Evolutionary conservation across 2,329 filamentous ascomycete genomes (phyloP).

Genomic region (Hirsutella rhossiliensis): DNA sequence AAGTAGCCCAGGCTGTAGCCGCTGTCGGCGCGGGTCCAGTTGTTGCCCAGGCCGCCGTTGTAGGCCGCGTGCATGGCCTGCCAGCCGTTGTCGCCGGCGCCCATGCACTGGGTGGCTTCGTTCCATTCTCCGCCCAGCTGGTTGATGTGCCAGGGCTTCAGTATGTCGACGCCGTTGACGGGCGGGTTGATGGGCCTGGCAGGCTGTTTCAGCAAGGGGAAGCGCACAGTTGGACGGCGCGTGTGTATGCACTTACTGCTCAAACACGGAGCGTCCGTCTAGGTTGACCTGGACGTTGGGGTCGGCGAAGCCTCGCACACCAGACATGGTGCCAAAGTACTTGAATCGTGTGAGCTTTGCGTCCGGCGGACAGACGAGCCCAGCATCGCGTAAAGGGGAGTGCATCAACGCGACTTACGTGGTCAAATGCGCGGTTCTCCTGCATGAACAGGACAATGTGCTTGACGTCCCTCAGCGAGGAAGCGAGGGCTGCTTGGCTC

Average conservation of each 20-base stretch:
- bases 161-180: slow-evolving; percentile 26
- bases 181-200: slow-evolving; percentile 14
- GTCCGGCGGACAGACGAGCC: neutral
- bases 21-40: slow-evolving; percentile 26
- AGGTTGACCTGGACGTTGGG: slow-evolving; percentile 13
- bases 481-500: slow-evolving; percentile 13
- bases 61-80: slow-evolving; percentile 36
- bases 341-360: slow-evolving; percentile 10
- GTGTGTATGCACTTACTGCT: slow-evolving; percentile 28
- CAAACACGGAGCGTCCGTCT: slow-evolving; percentile 30
- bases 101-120: slow-evolving; percentile 38
- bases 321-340: slow-evolving; percentile 43
- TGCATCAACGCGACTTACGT: too few relatives aligned
- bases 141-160: slow-evolving; percentile 38
- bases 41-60: slow-evolving; percentile 35
- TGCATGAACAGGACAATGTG: slow-evolving; percentile 49
- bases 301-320: slow-evolving; percentile 41
- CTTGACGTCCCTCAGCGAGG: slow-evolving; percentile 36
- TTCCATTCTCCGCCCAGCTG: slow-evolving; percentile 32
- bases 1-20: slow-evolving; percentile 30
- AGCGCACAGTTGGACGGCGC: too few relatives aligned
- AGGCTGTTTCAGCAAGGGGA: neutral
- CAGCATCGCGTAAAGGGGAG: too few relatives aligned
- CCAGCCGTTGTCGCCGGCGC: slow-evolving; percentile 38
- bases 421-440: slow-evolving; percentile 22